These are phyloP conservation scores for Diaporthe capsici DNA, from an alignment of 2,329 filamentous ascomycete species.

Conservation along the genomic window DNA sequence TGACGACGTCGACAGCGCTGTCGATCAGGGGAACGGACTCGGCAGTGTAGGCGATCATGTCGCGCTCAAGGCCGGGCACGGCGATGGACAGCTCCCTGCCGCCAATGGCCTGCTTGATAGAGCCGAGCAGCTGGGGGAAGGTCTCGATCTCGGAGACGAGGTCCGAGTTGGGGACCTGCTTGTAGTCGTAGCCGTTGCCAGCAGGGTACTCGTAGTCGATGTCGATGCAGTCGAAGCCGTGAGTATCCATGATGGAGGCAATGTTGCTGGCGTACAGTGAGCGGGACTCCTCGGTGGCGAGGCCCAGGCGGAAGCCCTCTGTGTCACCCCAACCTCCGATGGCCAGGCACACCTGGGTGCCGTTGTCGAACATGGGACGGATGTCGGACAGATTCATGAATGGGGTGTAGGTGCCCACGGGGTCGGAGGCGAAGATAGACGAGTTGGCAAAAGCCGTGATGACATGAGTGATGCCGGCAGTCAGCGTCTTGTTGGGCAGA, in stretches of 20 bases:
- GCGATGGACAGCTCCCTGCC: conserved; percentile 76
- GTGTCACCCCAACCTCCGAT: conserved; percentile 78
- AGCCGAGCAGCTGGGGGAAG: conserved; percentile 72
- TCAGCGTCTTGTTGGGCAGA: conserved; percentile 46
- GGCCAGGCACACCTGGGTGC: conserved; percentile 73
- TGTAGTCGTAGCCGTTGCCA: conserved; percentile 81
- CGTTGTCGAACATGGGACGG: conserved; percentile 65
- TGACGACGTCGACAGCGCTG: conserved; percentile 74
- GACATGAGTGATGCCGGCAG: conserved; percentile 65
- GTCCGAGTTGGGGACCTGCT: conserved; percentile 70
- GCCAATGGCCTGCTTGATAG: conserved; percentile 71
- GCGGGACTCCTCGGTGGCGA: conserved; percentile 62
- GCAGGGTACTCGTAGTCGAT: conserved; percentile 78
- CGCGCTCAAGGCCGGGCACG: conserved; percentile 73
- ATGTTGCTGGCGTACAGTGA: conserved; percentile 71
- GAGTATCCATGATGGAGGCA: conserved; percentile 64
- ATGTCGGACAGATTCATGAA: conserved; percentile 67
- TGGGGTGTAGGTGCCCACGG: conserved; percentile 61
- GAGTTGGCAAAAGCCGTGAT: conserved; percentile 69
- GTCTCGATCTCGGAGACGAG: conserved; percentile 74
- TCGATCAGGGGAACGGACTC: conserved; percentile 71
- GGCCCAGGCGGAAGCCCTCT: conserved; percentile 66
- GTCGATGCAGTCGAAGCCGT: conserved; percentile 73
- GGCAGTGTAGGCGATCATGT: conserved; percentile 77
- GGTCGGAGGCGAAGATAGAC: conserved; percentile 62